Percentiles rank a stretch among this genome's conserved stretches.
Evolutionary conservation across 139 green algal species (phyloP).

Genomic region (Tetraselmis striata): DNA sequence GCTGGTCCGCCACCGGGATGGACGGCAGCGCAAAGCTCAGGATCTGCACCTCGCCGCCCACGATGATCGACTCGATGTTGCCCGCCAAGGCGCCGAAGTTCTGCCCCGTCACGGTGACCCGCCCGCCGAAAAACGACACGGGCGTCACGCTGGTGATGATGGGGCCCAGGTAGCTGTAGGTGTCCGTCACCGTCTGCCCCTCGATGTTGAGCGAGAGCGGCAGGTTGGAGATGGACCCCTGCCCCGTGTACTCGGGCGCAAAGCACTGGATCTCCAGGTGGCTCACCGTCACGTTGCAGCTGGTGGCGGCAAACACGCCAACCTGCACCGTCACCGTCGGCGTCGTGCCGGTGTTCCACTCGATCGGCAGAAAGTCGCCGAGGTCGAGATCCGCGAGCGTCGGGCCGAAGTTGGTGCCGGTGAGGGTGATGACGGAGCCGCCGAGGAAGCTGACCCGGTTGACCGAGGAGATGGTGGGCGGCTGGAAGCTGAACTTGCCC

Average conservation of each 20-base stretch:
- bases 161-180: slow-evolving; percentile 12
- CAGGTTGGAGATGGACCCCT: slow-evolving; percentile 3
- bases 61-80: neutral
- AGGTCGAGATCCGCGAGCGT: neutral
- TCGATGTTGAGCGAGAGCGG: neutral
- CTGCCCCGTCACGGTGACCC: slow-evolving; percentile 13
- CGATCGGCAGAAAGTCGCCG: neutral
- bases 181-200: slow-evolving; percentile 2
- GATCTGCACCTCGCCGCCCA: slow-evolving; percentile 7
- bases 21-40: slow-evolving; percentile 1
- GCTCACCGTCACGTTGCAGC: neutral
- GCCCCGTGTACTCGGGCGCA: slow-evolving; percentile 4
- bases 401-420: slow-evolving; percentile 16
- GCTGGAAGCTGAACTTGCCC: slow-evolving; percentile 7
- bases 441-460: slow-evolving; percentile 10
- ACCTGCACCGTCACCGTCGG: slow-evolving; percentile 4
- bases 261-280: slow-evolving; percentile 12
- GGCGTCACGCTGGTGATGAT: slow-evolving; percentile 8
- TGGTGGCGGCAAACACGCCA: neutral
- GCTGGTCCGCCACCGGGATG: slow-evolving; percentile 12
- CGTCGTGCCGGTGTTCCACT: slow-evolving; percentile 1
- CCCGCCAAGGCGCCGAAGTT: slow-evolving; percentile 16
- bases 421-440: slow-evolving; percentile 9
- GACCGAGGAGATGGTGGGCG: slow-evolving; percentile 5
- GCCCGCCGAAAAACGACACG: slow-evolving; percentile 12